phyloP scores from a whole-genome alignment of 495 filamentous ascomycete genomes.

The Cercophora samala region DNA sequence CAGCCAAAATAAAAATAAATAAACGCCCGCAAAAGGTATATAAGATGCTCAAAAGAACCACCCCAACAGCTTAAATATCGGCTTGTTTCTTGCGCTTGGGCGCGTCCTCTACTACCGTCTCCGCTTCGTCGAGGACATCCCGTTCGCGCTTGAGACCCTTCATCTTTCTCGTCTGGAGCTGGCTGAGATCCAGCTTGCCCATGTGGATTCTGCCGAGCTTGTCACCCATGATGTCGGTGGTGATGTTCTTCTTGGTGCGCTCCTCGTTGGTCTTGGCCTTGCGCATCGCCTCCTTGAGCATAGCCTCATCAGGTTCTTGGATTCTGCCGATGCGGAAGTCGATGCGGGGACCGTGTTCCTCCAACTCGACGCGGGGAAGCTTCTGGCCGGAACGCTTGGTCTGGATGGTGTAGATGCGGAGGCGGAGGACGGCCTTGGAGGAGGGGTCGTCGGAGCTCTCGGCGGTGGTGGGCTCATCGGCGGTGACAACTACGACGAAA shows the following conservation, averaged over 20 bases:
- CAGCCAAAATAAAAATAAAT: not conserved
- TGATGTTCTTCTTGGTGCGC: conserved; percentile 92
- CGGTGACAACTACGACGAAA: conserved; percentile 77
- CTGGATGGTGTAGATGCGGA: conserved; percentile 77
- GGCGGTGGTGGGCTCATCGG: conserved; percentile 57
- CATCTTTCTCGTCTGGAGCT: conserved; percentile 97
- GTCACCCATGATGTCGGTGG: conserved; percentile 86
- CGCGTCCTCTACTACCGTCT: conserved; percentile 16
- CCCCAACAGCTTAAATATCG: not conserved
- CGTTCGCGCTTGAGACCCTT: conserved; percentile 88
- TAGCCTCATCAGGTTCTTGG: conserved; percentile 69
- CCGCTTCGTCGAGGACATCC: conserved; percentile 41
- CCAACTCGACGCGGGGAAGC: conserved; percentile 84
- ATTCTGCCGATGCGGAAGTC: conserved; percentile 84
- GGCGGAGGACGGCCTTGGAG: conserved; percentile 66
- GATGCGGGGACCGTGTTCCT: conserved; percentile 93
- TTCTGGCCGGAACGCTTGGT: conserved; percentile 85
- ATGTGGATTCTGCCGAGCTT: conserved; percentile 93
- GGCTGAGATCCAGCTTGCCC: conserved; percentile 81
- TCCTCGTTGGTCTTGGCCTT: conserved; percentile 69
- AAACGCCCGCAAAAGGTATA: not conserved
- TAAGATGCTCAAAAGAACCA: conserved; percentile 5
- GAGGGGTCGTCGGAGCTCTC: conserved; percentile 44
- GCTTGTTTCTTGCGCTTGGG: conserved; percentile 27
- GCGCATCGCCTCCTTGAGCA: conserved; percentile 88